Evolutionary conservation across 768 basidiomycete species (phyloP).

Genomic region (Macrocybe gigantea): DNA sequence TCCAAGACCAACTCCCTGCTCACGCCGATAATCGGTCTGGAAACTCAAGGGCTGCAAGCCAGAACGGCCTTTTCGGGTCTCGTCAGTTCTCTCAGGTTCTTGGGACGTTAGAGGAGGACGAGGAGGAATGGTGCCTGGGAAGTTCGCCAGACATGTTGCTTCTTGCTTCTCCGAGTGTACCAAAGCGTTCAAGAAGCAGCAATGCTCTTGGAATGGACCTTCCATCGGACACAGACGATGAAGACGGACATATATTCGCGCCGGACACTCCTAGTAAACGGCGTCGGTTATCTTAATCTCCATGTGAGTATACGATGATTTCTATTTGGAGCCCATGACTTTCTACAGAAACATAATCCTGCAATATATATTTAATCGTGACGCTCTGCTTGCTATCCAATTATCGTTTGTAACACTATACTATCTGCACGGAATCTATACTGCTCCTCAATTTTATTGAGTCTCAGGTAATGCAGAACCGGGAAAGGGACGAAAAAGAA

Average conservation of each 20-base stretch:
- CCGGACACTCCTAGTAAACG: background rate
- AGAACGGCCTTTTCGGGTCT: constrained; percentile 1
- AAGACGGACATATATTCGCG: background rate
- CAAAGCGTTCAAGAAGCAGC: background rate
- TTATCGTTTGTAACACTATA: too few species aligned
- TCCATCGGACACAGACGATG: too few species aligned
- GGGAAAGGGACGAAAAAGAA: too few species aligned
- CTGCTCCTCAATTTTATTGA: too few species aligned
- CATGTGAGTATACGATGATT: background rate
- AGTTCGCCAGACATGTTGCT: constrained; percentile 38
- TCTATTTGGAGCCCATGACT: too few species aligned
- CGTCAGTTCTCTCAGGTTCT: constrained; percentile 1
- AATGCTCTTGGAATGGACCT: too few species aligned
- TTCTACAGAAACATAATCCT: too few species aligned
- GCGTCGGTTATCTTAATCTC: background rate
- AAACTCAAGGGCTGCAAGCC: constrained; percentile 3
- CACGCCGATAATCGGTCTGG: constrained; percentile 1
- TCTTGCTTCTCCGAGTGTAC: constrained; percentile 12
- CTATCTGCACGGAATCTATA: too few species aligned
- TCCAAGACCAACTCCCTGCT: constrained; percentile 3
- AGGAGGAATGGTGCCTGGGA: constrained; percentile 36
- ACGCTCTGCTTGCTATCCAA: too few species aligned
- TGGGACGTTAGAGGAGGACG: constrained; percentile 16
- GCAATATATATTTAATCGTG: too few species aligned
- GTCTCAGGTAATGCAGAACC: too few species aligned